These are phyloP conservation scores for Leishmania arabica DNA, from an alignment of 208 protist genomes.

Conservation along the genomic window DNA sequence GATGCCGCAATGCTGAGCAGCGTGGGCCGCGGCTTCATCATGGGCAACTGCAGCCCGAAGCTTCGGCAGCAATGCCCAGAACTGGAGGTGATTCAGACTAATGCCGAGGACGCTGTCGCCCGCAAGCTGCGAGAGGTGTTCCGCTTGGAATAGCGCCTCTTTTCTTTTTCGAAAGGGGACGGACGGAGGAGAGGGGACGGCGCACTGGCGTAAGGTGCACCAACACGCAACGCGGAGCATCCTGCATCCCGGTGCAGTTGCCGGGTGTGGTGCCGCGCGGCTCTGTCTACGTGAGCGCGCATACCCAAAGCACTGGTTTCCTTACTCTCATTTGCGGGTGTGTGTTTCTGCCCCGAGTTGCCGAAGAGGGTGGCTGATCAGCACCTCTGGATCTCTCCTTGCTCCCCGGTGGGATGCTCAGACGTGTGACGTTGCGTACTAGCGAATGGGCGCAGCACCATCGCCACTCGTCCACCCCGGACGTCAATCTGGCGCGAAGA, in stretches of 20 bases:
- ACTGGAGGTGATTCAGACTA: slow-evolving; percentile 56
- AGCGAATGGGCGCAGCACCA: too few relatives aligned
- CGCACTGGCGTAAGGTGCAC: not conserved
- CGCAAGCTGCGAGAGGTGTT: slow-evolving; percentile 65
- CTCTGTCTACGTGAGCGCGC: not conserved
- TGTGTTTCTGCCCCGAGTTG: not conserved
- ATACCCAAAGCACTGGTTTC: not conserved
- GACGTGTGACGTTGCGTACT: too few relatives aligned
- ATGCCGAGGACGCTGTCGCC: slow-evolving; percentile 62
- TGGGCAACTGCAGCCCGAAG: slow-evolving; percentile 56
- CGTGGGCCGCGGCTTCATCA: slow-evolving; percentile 64
- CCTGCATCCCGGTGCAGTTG: not conserved
- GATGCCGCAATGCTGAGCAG: slow-evolving; percentile 59
- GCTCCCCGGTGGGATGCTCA: not conserved
- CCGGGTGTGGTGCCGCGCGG: not conserved
- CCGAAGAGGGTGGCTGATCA: not conserved
- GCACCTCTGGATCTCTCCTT: not conserved
- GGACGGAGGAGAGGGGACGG: not conserved
- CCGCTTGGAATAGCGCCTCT: slow-evolving; percentile 17
- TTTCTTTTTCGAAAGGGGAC: not conserved
- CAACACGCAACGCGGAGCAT: not conserved
- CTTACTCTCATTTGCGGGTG: not conserved
- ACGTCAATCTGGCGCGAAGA: too few relatives aligned
- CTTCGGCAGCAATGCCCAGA: slow-evolving; percentile 59
- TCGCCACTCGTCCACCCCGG: too few relatives aligned